Evolutionary conservation across 345 rosid genomes (phyloP).

Genomic region (Triadica sebifera): DNA sequence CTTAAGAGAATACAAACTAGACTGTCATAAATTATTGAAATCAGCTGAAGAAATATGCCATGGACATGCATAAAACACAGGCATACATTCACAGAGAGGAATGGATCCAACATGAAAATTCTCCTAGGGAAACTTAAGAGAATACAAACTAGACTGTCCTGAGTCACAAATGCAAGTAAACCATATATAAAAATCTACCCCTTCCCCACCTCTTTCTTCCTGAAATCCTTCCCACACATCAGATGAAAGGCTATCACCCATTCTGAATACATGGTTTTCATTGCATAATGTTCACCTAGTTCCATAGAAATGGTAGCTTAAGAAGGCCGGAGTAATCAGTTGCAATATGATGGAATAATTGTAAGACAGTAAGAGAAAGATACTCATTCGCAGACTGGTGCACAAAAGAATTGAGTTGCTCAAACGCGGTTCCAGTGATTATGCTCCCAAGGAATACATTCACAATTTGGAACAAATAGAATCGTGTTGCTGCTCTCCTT

Average conservation of each 20-base stretch:
- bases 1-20: not conserved
- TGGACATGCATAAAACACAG: not conserved
- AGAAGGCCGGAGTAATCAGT: not conserved
- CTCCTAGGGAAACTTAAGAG: too few species aligned
- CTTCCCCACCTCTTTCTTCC: not conserved
- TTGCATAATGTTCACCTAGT: not conserved
- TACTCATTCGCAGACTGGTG: slow-evolving; percentile 71
- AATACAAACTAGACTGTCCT: too few species aligned
- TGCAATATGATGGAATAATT: too few species aligned
- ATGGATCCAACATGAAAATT: not conserved
- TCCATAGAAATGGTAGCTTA: not conserved
- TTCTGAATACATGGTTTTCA: not conserved
- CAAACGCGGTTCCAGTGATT: slow-evolving; percentile 70
- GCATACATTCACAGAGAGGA: not conserved
- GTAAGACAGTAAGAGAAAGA: slow-evolving; percentile 15
- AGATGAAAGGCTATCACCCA: not conserved
- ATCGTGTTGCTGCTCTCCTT: slow-evolving; percentile 88
- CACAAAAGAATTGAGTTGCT: slow-evolving; percentile 65
- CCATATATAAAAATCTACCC: not conserved
- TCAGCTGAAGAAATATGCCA: too few species aligned
- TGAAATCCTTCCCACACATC: not conserved
- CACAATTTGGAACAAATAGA: slow-evolving; percentile 71
- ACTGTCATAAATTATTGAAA: not conserved
- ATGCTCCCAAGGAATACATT: slow-evolving; percentile 79
- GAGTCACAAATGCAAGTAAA: not conserved